Percentiles rank a stretch among this genome's conserved stretches.
Conservation (phyloP, 2,329 filamentous ascomycete genomes). For the Thelonectria discophora region DNA sequence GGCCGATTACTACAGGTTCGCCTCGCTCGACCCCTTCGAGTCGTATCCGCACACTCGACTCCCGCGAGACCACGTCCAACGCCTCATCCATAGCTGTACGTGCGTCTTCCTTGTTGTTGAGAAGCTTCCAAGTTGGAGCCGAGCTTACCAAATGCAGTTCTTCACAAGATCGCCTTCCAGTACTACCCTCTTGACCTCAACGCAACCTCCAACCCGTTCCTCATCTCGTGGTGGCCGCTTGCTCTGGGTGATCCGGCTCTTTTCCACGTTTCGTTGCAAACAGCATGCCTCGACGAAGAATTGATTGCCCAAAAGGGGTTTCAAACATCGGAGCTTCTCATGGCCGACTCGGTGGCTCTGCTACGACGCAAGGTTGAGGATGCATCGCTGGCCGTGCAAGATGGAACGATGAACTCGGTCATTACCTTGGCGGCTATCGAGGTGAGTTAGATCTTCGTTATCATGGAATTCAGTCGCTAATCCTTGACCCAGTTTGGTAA, state of each 20-base stretch:
- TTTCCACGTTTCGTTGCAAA: slow-evolving; percentile 68
- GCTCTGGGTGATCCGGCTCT: slow-evolving; percentile 64
- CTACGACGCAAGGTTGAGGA: slow-evolving; percentile 60
- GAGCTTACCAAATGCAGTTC: slow-evolving; percentile 51
- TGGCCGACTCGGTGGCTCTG: slow-evolving; percentile 64
- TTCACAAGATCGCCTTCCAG: slow-evolving; percentile 66
- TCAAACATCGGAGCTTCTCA: slow-evolving; percentile 61
- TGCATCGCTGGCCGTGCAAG: slow-evolving; percentile 56
- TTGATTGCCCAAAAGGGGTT: slow-evolving; percentile 61
- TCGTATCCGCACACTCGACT: slow-evolving; percentile 64
- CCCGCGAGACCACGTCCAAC: slow-evolving; percentile 59
- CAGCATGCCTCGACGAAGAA: slow-evolving; percentile 65
- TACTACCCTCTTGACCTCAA: slow-evolving; percentile 67
- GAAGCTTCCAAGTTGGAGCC: too few species aligned
- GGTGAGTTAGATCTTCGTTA: slow-evolving; percentile 45
- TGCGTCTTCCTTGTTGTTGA: not conserved
- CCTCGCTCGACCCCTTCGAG: slow-evolving; percentile 63
- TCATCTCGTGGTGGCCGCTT: slow-evolving; percentile 68
- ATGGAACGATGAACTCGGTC: slow-evolving; percentile 65
- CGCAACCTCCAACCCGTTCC: slow-evolving; percentile 63
- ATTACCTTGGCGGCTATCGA: slow-evolving; percentile 67
- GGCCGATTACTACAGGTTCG: slow-evolving; percentile 6
- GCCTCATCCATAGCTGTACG: slow-evolving; percentile 64
- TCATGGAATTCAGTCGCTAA: not conserved
- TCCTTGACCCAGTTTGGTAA: slow-evolving; percentile 57